A percentile compares a stretch with the other conserved stretches of the same genome.
Evolutionary conservation across 768 basidiomycete species (phyloP).

Genomic region (Serendipita indica): DNA sequence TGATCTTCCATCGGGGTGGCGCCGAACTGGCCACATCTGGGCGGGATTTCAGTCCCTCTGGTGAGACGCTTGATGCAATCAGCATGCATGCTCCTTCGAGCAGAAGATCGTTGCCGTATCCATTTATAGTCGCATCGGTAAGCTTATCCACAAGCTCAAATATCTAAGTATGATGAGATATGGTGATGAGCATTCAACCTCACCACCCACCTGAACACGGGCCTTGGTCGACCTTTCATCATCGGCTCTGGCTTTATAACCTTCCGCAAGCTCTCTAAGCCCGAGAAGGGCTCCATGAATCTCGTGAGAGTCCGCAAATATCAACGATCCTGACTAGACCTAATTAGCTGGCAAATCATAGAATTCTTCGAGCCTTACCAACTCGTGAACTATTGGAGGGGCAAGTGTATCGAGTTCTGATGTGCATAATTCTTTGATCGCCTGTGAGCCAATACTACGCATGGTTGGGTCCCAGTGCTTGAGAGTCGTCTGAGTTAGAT

Average conservation of each 20-base stretch:
- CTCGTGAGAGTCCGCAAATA: slow-evolving; percentile 50
- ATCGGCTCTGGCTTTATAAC: slow-evolving; percentile 28
- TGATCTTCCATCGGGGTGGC: slow-evolving; percentile 46
- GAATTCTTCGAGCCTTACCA: slow-evolving; percentile 30
- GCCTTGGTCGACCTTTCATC: slow-evolving; percentile 24
- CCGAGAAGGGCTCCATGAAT: slow-evolving; percentile 72
- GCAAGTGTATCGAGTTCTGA: slow-evolving; percentile 42
- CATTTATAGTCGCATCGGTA: slow-evolving; percentile 43
- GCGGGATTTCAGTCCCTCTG: slow-evolving; percentile 28
- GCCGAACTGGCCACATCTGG: slow-evolving; percentile 26
- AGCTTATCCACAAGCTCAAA: slow-evolving; percentile 44
- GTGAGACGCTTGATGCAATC: slow-evolving; percentile 50
- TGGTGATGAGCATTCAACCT: neutral
- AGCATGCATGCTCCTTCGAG: slow-evolving; percentile 58
- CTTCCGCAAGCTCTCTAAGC: slow-evolving; percentile 57
- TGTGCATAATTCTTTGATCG: slow-evolving; percentile 53
- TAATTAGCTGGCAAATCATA: slow-evolving; percentile 15
- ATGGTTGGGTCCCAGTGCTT: slow-evolving; percentile 83
- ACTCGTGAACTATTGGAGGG: slow-evolving; percentile 32
- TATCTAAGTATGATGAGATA: slow-evolving; percentile 32
- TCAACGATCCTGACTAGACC: slow-evolving; percentile 38
- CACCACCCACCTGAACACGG: slow-evolving; percentile 34
- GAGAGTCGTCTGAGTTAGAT: slow-evolving; percentile 57
- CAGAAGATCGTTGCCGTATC: slow-evolving; percentile 55
- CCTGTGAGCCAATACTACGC: slow-evolving; percentile 61